A percentile compares a stretch with the other conserved stretches of the same genome.
Conservation (phyloP, 805 yeast genomes). For the Cyberlindnera bimundalis region DNA sequence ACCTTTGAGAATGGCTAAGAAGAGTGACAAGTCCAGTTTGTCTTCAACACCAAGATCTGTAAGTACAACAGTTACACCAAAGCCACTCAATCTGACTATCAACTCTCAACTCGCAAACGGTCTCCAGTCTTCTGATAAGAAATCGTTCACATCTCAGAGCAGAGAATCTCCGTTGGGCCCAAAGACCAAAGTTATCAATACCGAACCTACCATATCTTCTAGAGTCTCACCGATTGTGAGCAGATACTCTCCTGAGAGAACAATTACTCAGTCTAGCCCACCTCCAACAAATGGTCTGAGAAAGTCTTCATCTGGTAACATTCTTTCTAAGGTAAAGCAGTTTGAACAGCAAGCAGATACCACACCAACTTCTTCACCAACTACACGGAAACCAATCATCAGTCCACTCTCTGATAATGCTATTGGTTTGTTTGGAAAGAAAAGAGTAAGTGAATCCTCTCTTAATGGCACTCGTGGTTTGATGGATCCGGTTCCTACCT, state of each 20-base stretch:
- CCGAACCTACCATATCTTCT: constrained; percentile 1
- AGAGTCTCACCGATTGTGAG: constrained; percentile 11
- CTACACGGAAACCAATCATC: constrained; percentile 16
- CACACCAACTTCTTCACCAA: constrained; percentile 10
- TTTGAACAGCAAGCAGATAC: constrained; percentile 26
- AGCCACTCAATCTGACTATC: constrained; percentile 19
- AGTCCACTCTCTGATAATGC: constrained; percentile 23
- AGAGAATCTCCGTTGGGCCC: constrained; percentile 3
- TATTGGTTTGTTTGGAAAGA: constrained; percentile 22
- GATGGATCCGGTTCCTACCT: constrained; percentile 1
- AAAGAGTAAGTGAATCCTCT: constrained; percentile 15
- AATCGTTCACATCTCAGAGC: not conserved
- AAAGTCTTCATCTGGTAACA: constrained; percentile 28
- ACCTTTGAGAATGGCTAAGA: constrained; percentile 67
- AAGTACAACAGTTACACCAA: constrained; percentile 17
- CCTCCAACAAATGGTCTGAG: constrained; percentile 19
- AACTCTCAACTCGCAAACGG: constrained; percentile 19
- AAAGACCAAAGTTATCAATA: not conserved
- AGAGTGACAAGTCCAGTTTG: constrained; percentile 30
- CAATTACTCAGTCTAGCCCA: constrained; percentile 1
- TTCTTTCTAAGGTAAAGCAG: constrained; percentile 31
- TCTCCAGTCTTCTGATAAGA: constrained; percentile 5
- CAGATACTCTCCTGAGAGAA: constrained; percentile 17
- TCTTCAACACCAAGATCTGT: constrained; percentile 12
- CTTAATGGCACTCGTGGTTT: not conserved